Evolutionary conservation across 1,284 basidiomycete genomes (phyloP).

Genomic region (Gastroboletus turbinatus): DNA sequence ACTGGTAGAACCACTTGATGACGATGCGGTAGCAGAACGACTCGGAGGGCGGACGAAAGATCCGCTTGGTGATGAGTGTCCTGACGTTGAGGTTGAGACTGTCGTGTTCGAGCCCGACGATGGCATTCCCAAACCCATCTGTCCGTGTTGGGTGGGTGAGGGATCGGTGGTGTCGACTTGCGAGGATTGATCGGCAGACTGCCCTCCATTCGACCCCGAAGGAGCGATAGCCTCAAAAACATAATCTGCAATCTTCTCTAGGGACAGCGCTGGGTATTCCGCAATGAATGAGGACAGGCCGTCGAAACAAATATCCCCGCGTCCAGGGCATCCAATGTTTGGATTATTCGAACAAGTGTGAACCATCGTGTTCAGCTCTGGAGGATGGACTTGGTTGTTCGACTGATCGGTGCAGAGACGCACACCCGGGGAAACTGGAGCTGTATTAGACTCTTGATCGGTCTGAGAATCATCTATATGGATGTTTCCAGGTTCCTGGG

Average conservation of each 20-base stretch:
- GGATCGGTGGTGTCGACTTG: neutral
- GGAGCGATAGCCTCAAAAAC: no score
- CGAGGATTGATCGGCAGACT: neutral
- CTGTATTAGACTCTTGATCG: no score
- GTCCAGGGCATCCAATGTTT: neutral
- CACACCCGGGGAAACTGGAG: neutral
- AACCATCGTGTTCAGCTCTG: accelerated
- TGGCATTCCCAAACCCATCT: neutral
- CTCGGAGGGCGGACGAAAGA: neutral
- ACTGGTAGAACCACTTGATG: neutral
- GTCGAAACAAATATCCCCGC: neutral
- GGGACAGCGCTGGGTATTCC: neutral
- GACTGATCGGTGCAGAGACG: neutral
- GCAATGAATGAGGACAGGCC: accelerated
- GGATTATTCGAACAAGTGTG: neutral
- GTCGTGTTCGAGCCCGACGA: neutral
- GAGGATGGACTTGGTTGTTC: no score
- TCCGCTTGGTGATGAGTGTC: neutral
- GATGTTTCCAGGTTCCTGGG: neutral
- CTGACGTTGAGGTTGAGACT: neutral
- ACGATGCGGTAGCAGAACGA: neutral
- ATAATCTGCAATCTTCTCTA: neutral
- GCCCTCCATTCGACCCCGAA: no score
- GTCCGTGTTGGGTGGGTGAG: no score
- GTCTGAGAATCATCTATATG: neutral